phyloP scores from a whole-genome alignment of 2,329 filamentous ascomycete species.

The Colletotrichum sp. region DNA sequence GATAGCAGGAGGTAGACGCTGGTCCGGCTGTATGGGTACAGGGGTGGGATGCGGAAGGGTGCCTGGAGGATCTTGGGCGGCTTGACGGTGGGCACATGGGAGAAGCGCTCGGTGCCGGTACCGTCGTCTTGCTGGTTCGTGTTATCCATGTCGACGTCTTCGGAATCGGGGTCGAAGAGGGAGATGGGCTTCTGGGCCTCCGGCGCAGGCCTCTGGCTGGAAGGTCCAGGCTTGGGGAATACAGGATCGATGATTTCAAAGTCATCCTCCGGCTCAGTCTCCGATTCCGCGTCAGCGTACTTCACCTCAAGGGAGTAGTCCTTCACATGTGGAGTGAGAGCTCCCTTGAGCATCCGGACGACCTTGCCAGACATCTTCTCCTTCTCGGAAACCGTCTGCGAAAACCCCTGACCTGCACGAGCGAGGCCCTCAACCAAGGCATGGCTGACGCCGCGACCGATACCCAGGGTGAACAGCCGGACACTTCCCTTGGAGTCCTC shows the following conservation, averaged over 20 bases:
- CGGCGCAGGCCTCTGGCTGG: not conserved
- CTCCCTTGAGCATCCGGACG: conserved; percentile 76
- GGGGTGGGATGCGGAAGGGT: conserved; percentile 64
- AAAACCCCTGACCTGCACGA: conserved; percentile 59
- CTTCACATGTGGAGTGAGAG: conserved; percentile 68
- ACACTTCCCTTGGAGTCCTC: conserved; percentile 45
- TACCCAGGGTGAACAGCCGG: conserved; percentile 60
- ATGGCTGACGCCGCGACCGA: conserved; percentile 56
- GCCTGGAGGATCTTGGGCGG: conserved; percentile 67
- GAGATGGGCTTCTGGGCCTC: conserved; percentile 54
- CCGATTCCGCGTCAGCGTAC: conserved; percentile 42
- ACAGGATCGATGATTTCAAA: conserved; percentile 67
- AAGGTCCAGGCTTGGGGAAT: conserved; percentile 38
- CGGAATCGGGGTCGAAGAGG: conserved; percentile 58
- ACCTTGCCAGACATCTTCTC: conserved; percentile 74
- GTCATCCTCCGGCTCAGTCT: conserved; percentile 45
- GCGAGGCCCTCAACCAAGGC: conserved; percentile 60
- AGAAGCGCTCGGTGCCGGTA: conserved; percentile 38
- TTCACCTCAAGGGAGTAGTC: conserved; percentile 70
- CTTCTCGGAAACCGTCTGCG: conserved; percentile 64
- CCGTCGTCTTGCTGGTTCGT: conserved; percentile 21
- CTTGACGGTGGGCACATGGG: conserved; percentile 56
- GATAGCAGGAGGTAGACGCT: conserved; percentile 70
- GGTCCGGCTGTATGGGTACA: conserved; percentile 71
- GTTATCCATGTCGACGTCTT: conserved; percentile 35